These are phyloP conservation scores for Hyphodiscus sp. DNA, from an alignment of 2,329 filamentous ascomycete species.

Conservation along the genomic window DNA sequence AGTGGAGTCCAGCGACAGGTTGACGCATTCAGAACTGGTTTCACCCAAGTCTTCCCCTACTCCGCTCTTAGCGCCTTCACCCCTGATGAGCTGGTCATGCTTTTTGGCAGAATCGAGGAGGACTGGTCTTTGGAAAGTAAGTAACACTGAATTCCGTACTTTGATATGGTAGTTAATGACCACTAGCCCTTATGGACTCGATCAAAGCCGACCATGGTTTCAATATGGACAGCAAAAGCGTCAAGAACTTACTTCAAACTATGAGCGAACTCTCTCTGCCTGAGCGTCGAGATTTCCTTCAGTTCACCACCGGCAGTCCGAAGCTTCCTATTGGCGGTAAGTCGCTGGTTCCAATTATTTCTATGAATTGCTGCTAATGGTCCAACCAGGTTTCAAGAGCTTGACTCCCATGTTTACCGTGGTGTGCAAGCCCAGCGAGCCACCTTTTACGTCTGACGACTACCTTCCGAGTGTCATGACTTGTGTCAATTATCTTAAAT, in stretches of 20 bases:
- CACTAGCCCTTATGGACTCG: conserved; percentile 82
- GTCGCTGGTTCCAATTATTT: conserved; percentile 29
- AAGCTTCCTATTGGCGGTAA: conserved; percentile 96
- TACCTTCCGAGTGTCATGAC: conserved; percentile 99
- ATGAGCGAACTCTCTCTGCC: conserved; percentile 79
- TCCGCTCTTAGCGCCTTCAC: conserved; percentile 89
- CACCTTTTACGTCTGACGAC: conserved; percentile 88
- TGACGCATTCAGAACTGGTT: conserved; percentile 83
- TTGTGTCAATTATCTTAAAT: conserved; percentile 97
- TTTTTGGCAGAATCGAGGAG: conserved; percentile 89
- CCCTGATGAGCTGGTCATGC: conserved; percentile 85
- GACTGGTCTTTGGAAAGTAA: conserved; percentile 97
- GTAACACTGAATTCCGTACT: conserved; percentile 31
- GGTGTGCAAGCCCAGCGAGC: conserved; percentile 96
- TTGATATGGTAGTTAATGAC: conserved; percentile 12
- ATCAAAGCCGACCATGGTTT: conserved; percentile 98
- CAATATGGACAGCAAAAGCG: conserved; percentile 96
- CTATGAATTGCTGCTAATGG: conserved; percentile 29
- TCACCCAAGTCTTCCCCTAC: conserved; percentile 95
- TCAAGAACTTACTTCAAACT: conserved; percentile 84
- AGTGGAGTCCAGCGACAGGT: conserved; percentile 81
- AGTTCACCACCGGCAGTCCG: conserved; percentile 96
- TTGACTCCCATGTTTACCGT: conserved; percentile 98
- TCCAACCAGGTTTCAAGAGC: conserved; percentile 75
- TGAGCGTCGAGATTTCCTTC: conserved; percentile 86